These are phyloP conservation scores for Spirogloea muscicola DNA, from an alignment of 139 green algal genomes.

Conservation along the genomic window DNA sequence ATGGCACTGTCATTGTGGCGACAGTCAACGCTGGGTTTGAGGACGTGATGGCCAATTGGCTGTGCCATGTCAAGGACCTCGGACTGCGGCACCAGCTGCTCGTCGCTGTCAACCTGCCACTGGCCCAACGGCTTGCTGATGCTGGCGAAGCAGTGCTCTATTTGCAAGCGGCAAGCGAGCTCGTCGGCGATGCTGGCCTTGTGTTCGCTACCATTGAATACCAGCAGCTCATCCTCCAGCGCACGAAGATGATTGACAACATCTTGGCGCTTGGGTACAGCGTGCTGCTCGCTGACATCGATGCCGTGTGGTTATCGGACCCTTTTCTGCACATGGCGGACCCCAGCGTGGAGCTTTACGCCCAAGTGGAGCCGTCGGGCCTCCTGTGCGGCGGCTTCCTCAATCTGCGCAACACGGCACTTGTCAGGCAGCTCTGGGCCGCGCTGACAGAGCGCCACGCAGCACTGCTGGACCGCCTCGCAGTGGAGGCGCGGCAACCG, in stretches of 20 bases:
- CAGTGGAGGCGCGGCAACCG: no score
- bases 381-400: slow-evolving; percentile 5
- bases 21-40: background rate
- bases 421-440: slow-evolving; percentile 2
- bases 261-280: slow-evolving; percentile 31
- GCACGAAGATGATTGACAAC: slow-evolving; percentile 3
- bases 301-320: slow-evolving; percentile 6
- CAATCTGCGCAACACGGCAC: background rate
- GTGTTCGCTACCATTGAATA: background rate
- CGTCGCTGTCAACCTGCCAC: background rate
- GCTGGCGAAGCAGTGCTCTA: background rate
- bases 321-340: slow-evolving; percentile 7
- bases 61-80: background rate
- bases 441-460: no score
- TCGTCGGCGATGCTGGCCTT: background rate
- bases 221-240: slow-evolving; percentile 3
- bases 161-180: background rate
- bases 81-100: background rate
- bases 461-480: no score
- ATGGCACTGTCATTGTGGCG: background rate
- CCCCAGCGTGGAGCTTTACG: background rate
- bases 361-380: background rate
- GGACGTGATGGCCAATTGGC: background rate
- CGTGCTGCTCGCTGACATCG: slow-evolving; percentile 19
- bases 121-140: background rate